phyloP scores from a whole-genome alignment of 495 filamentous ascomycete species.

The Beverwykella pulmonaria region DNA sequence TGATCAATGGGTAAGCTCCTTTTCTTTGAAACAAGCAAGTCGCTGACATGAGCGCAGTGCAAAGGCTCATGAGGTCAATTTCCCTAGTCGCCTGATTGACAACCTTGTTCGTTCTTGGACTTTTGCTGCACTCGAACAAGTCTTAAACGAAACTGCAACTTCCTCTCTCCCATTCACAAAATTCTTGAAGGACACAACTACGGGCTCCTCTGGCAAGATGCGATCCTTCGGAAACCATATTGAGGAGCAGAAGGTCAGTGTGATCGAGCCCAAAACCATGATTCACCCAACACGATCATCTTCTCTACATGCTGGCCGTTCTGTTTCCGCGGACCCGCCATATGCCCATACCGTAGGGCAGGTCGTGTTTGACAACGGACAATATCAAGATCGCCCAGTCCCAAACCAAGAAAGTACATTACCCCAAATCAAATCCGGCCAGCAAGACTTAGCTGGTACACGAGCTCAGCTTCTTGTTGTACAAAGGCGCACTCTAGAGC shows the following conservation, averaged over 20 bases:
- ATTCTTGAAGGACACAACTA: constrained; percentile 46
- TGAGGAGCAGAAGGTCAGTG: constrained; percentile 49
- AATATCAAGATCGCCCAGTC: constrained; percentile 36
- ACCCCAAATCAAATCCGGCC: constrained; percentile 51
- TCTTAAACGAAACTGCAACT: constrained; percentile 75
- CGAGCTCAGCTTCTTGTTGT: constrained; percentile 81
- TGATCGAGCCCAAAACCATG: constrained; percentile 62
- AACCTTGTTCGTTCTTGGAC: constrained; percentile 85
- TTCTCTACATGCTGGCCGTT: constrained; percentile 47
- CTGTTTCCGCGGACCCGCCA: constrained; percentile 28
- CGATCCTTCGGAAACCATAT: constrained; percentile 48
- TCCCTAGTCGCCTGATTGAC: constrained; percentile 61
- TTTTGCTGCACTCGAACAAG: constrained; percentile 75
- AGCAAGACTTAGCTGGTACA: constrained; percentile 79
- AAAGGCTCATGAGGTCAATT: constrained; percentile 24
- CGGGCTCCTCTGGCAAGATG: constrained; percentile 49
- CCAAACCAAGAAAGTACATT: constrained; percentile 17
- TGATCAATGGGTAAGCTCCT: constrained; percentile 51
- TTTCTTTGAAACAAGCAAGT: neutral
- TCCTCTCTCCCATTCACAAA: constrained; percentile 48
- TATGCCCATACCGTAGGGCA: constrained; percentile 35
- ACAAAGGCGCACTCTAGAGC: constrained; percentile 75
- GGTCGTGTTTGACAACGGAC: constrained; percentile 35
- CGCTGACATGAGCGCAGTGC: constrained; percentile 21
- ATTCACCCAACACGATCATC: constrained; percentile 62